Percentiles rank a stretch among this genome's conserved stretches.
These are phyloP conservation scores for Rhytidiadelphus loreus DNA, from an alignment of 225 moss, liverwort and hornwort species.

Conservation along the genomic window DNA sequence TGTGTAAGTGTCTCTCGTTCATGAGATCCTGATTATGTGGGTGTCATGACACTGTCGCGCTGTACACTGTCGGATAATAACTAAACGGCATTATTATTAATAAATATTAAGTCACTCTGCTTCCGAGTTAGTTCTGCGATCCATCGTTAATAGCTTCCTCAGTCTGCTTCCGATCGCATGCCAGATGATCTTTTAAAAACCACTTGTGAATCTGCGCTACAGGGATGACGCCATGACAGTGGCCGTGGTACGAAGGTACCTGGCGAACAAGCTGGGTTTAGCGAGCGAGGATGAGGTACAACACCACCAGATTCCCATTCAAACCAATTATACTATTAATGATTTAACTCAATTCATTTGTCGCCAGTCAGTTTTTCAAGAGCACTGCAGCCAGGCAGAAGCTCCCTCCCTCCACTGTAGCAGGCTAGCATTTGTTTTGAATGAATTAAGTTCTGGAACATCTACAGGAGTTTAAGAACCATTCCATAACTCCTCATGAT, in stretches of 20 bases:
- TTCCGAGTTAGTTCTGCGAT: constrained; percentile 9
- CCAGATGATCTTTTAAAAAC: constrained; percentile 5
- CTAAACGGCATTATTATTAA: background rate
- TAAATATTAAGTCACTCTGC: background rate
- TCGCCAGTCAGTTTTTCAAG: background rate
- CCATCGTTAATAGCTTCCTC: background rate
- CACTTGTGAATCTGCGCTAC: constrained; percentile 14
- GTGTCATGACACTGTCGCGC: constrained; percentile 4
- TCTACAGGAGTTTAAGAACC: background rate
- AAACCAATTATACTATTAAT: background rate
- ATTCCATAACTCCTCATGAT: background rate
- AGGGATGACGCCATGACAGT: constrained; percentile 90
- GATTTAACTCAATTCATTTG: background rate
- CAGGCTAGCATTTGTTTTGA: background rate
- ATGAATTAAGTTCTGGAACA: background rate
- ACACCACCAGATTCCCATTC: background rate
- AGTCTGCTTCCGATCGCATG: background rate
- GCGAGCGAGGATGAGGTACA: constrained; percentile 80
- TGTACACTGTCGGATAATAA: constrained; percentile 1
- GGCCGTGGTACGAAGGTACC: constrained; percentile 72
- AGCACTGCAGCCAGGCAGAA: background rate
- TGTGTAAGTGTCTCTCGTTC: constrained; percentile 21
- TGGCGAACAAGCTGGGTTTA: constrained; percentile 68
- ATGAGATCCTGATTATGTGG: constrained; percentile 9
- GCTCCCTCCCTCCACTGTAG: background rate